A percentile compares a stretch with the other conserved stretches of the same genome.
phyloP scores from a whole-genome alignment of 441 rosid species.

The Syzygium syzygioides region DNA sequence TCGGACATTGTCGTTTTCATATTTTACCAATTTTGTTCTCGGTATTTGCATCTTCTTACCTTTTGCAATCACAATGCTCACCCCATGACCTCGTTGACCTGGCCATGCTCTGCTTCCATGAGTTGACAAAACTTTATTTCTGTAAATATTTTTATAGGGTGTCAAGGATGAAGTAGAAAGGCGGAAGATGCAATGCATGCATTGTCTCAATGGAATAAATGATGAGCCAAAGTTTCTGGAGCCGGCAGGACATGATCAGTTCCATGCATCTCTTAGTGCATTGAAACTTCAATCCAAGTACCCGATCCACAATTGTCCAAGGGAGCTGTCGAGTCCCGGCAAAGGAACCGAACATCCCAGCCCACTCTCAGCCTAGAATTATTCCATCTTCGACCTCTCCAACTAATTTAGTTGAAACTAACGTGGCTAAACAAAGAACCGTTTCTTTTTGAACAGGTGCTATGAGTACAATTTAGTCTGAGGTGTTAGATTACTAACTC shows the following conservation, averaged over 20 bases:
- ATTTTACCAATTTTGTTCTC: not conserved
- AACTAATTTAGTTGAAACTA: not conserved
- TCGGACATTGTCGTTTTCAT: not conserved
- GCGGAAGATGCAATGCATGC: slow-evolving; percentile 34
- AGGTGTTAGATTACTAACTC: not conserved
- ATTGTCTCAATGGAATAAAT: slow-evolving; percentile 17
- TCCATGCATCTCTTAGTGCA: slow-evolving; percentile 37
- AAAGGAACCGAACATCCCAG: slow-evolving; percentile 7
- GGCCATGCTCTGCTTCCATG: not conserved
- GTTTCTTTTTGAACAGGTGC: not conserved
- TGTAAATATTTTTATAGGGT: slow-evolving; percentile 31
- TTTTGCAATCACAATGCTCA: not conserved
- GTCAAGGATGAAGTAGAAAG: slow-evolving; percentile 64
- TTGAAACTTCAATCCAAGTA: slow-evolving; percentile 16
- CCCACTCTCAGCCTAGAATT: not conserved
- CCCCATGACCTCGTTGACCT: not conserved
- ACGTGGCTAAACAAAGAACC: not conserved
- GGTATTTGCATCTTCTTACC: not conserved
- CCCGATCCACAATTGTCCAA: slow-evolving; percentile 19
- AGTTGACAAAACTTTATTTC: not conserved
- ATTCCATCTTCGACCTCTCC: not conserved
- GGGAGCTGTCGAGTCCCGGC: slow-evolving; percentile 12
- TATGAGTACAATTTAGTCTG: not conserved
- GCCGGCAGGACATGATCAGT: slow-evolving; percentile 46
- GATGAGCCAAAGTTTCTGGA: slow-evolving; percentile 20